Evolutionary conservation across 352 stramenopile species (phyloP), one percentile per base, ranked within the genome.

Genomic region (Phytophthora pseudosyringae): DNA sequence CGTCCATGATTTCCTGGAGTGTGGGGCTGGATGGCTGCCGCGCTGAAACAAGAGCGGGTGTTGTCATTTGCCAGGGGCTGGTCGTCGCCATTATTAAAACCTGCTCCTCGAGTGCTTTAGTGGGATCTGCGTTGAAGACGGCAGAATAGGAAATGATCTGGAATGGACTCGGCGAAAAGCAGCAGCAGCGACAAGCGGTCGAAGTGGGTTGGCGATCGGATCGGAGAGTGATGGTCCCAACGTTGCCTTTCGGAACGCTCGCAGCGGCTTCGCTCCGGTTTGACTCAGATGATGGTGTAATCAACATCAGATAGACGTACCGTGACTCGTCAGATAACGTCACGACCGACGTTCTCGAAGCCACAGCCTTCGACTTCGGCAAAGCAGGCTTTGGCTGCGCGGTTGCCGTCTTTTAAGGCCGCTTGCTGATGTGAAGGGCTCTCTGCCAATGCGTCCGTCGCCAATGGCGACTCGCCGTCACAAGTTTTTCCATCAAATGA

Each of bases 1-100:
- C 81, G 63, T 90, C 81, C 71, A 88, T 81, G 59, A 90, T 87
- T 49, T 90, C 75, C 70, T 87, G 81, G 29, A 88, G 66, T 28
- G 56, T 86, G 11, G 45, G 60, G 28, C 43, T 65, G 41, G 53
- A 16, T 25, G 59, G 40, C n/a, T 54, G 35, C 10, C 50, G 43
- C 5, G 29, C 31, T 35, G 60, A 33, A 25, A 46, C 29, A 29
- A 51, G 9, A 54, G 39, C 38, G 36, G 41, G 13, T 21, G 45
- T 31, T 53, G 46, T 45, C 38, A 50, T 4, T 62, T 50, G 54
- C 59, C 66, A 70, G 13, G 60, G 59, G 21, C 48, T 55, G 25
- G 38, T 53, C 9, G 50, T 70, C 49, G 59, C 38, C 59, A 74
- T 69, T 40, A 18, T 47, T 13, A 4, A 16, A 36, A 31, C 5